These are phyloP conservation scores for Pythium sp. DNA, from an alignment of 352 stramenopile species.

Conservation along the genomic window DNA sequence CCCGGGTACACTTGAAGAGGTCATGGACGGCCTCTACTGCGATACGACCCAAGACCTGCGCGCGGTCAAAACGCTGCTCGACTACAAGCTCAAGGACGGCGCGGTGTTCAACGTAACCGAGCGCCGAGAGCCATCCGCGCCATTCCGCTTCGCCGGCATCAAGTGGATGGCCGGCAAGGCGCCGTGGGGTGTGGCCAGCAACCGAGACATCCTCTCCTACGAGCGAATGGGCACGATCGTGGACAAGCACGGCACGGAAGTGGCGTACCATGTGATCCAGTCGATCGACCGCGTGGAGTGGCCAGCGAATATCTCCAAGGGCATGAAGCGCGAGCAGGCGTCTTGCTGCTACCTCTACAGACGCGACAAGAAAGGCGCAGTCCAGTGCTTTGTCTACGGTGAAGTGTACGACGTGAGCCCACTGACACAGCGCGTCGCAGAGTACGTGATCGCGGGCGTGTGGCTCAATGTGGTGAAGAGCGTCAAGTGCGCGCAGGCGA, in stretches of 20 bases:
- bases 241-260: conserved; percentile 29
- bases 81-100: conserved; percentile 28
- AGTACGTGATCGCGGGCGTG: conserved; percentile 21
- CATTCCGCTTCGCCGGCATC: conserved; percentile 40
- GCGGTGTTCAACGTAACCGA: conserved; percentile 29
- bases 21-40: conserved; percentile 41
- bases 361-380: conserved; percentile 1
- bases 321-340: conserved; percentile 28
- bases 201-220: conserved; percentile 39
- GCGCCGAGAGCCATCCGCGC: conserved; percentile 22
- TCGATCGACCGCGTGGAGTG: conserved; percentile 42
- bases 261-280: conserved; percentile 40
- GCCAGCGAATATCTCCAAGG: conserved; percentile 30
- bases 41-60: conserved; percentile 36
- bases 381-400: neutral
- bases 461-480: conserved; percentile 17
- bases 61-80: conserved; percentile 25
- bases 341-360: conserved; percentile 39
- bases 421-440: conserved; percentile 3
- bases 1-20: conserved; percentile 16
- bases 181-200: conserved; percentile 26
- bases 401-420: conserved; percentile 22
- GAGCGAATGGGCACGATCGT: conserved; percentile 35
- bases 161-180: conserved; percentile 34
- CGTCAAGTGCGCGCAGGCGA: conserved; percentile 9